Evolutionary conservation across 352 stramenopile species (phyloP), one percentile per base, ranked within the genome.

Genomic region (Poterioochromonas sp.): DNA sequence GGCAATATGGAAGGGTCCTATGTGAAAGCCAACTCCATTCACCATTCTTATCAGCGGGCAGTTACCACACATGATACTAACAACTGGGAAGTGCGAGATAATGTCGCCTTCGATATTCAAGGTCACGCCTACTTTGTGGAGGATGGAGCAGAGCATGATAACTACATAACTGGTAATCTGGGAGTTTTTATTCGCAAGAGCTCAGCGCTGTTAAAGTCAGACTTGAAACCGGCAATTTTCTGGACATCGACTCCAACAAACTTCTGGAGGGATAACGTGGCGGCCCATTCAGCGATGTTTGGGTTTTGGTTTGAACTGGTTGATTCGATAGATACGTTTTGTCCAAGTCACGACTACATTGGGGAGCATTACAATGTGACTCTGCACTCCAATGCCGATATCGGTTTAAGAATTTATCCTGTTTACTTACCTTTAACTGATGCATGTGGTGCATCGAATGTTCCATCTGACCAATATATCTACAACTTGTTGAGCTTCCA

Each of bases 41-140:
- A 86, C 43, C 41, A 84, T 58, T 85, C 80, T 26, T 84, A 86
- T 77, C 85, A 87, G 64, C 82, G 84, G 0, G 84, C 81, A 0
- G 60, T 87, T 15, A 83, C 79, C 41, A 70, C 88, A n/a, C 86
- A 90, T 76, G 86, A 84, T 39, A 86, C 83, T 20, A 82, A 86
- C 18, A 79, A 84, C 76, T 80, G 65, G 65, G 65, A 76, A 58
- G 65, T 76, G 37, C 78, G 65, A n/a, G 65, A 79, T 63, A 88
- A 88, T 41, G 83, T 88, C 1, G 81, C 73, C 32, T 88, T 78
- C 80, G 85, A 88, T 69, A 84, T 87, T 44, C 80, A 80, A 0
- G 86, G 84, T 20, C 84, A 88, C 69, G 82, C 83, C 0, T 58
- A 88, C 0, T 87, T 88, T 79, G 76, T 89, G n/a, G 86, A 90